A percentile compares a stretch with the other conserved stretches of the same genome.
phyloP scores from a whole-genome alignment of 1,284 basidiomycete species.

The Cutaneotrichosporon mucoides region DNA sequence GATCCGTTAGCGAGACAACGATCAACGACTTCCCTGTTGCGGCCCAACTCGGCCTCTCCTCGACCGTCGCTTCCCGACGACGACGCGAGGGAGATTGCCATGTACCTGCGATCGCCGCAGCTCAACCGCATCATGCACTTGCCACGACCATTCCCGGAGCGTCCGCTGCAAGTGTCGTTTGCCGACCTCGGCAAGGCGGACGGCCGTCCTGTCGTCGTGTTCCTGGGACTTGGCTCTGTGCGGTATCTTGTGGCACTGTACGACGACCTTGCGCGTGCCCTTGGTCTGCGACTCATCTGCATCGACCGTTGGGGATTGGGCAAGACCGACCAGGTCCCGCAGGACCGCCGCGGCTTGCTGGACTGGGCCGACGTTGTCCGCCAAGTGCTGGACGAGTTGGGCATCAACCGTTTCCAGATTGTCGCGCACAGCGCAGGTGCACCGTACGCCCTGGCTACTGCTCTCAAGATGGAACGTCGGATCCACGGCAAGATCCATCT shows the following conservation, averaged over 20 bases:
- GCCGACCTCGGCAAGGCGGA: conserved; percentile 80
- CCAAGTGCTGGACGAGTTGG: conserved; percentile 77
- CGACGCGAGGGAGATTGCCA: conserved; percentile 35
- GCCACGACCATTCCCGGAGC: conserved; percentile 57
- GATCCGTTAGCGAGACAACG: conserved; percentile 6
- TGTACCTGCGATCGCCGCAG: conserved; percentile 73
- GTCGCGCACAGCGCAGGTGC: conserved; percentile 97
- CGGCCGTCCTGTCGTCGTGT: conserved; percentile 83
- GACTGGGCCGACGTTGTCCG: conserved; percentile 89
- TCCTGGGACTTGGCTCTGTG: conserved; percentile 89
- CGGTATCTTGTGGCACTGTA: conserved; percentile 90
- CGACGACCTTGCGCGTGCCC: conserved; percentile 87
- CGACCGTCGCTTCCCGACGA: conserved; percentile 6
- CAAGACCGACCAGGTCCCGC: conserved; percentile 66
- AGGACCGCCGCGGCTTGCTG: conserved; percentile 67
- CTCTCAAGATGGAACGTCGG: conserved; percentile 66
- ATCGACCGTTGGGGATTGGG: conserved; percentile 97
- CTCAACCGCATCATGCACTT: conserved; percentile 78
- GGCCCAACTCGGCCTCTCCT: conserved; percentile 13
- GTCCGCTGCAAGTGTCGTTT: conserved; percentile 83
- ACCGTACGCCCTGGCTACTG: conserved; percentile 87
- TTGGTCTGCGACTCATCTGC: conserved; percentile 83
- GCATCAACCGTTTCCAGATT: conserved; percentile 74
- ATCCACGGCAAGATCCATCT: conserved; percentile 81
- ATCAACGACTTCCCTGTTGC: conserved; percentile 7